Evolutionary conservation across 2,329 filamentous ascomycete genomes (phyloP).

Genomic region (Colletotrichum neosansevieriae): DNA sequence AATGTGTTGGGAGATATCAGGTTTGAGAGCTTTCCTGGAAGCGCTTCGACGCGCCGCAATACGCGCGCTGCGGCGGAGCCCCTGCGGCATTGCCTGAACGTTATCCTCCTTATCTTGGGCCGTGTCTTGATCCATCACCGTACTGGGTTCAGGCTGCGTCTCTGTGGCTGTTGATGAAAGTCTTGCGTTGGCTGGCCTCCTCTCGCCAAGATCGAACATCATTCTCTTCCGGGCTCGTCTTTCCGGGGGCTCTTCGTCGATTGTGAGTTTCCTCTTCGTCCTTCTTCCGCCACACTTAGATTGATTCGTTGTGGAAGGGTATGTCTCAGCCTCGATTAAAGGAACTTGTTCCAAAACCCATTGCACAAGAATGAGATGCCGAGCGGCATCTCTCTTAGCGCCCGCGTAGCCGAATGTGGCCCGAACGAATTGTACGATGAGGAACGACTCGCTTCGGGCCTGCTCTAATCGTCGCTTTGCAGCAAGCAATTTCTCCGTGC

Average conservation of each 20-base stretch:
- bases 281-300: neutral
- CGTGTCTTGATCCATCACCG: neutral
- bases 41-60: neutral
- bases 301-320: neutral
- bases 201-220: neutral
- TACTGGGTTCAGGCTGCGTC: neutral
- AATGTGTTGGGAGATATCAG: neutral
- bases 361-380: neutral
- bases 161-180: neutral
- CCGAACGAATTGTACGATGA: neutral
- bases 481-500: neutral
- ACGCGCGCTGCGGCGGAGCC: neutral
- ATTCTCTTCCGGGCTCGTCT: neutral
- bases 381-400: neutral
- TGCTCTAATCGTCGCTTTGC: neutral
- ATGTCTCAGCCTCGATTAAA: neutral
- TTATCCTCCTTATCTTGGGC: neutral
- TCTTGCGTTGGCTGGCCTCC: neutral
- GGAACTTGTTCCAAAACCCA: neutral
- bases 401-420: neutral
- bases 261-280: neutral
- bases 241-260: neutral
- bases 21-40: neutral
- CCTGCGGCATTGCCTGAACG: neutral
- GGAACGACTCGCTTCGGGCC: neutral